Conservation (phyloP, 164 flowering plant species). For the Piper betle region DNA sequence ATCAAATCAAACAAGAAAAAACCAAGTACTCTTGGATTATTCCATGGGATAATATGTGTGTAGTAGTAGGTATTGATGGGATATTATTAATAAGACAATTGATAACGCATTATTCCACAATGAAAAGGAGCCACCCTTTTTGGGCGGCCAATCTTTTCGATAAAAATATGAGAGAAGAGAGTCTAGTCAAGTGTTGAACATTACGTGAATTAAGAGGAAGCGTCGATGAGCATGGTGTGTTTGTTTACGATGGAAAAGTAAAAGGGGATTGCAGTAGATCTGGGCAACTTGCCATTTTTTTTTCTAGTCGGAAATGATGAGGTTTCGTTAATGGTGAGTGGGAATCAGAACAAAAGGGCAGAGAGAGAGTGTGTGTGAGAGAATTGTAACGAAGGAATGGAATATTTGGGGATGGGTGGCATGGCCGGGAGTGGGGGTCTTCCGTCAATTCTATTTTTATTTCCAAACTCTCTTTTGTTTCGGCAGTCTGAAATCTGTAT, state of each 20-base stretch:
- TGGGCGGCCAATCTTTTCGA: neutral
- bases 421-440: constrained; percentile 25
- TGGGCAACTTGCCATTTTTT: constrained; percentile 1
- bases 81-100: neutral
- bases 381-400: constrained; percentile 13
- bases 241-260: neutral
- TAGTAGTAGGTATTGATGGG: neutral
- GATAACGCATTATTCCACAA: neutral
- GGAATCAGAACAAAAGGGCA: constrained; percentile 16
- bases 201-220: neutral
- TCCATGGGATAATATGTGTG: neutral
- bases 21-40: neutral
- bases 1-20: neutral
- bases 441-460: too few species aligned
- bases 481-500: too few species aligned
- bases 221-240: neutral
- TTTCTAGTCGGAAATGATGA: constrained; percentile 26
- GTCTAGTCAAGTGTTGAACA: neutral
- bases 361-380: neutral
- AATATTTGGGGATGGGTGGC: constrained; percentile 48
- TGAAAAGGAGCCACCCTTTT: neutral
- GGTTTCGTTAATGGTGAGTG: constrained; percentile 23
- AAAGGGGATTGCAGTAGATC: neutral
- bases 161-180: constrained; percentile 8
- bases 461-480: too few species aligned